These are phyloP conservation scores for Nicotiana attenuata DNA, from an alignment of 257 asterid genomes.

Conservation along the genomic window DNA sequence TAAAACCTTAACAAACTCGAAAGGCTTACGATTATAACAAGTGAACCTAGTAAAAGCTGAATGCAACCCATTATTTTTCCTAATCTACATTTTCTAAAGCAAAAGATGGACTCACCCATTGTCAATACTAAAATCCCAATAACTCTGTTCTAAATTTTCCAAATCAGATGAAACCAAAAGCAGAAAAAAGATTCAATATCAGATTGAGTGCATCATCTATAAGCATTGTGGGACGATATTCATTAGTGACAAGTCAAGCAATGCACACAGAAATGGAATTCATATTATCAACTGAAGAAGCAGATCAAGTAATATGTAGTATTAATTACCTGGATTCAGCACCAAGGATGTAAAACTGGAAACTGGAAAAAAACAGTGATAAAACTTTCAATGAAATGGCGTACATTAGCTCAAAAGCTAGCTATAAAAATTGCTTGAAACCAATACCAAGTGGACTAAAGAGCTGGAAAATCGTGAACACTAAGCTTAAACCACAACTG, in stretches of 20 bases:
- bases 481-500: constrained; percentile 10
- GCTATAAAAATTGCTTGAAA: constrained; percentile 20
- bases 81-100: constrained; percentile 42
- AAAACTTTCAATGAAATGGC: neutral
- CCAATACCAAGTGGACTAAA: constrained; percentile 15
- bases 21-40: constrained; percentile 64
- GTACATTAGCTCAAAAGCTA: neutral
- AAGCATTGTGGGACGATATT: neutral
- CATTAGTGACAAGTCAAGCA: too few species aligned
- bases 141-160: neutral
- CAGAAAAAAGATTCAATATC: neutral
- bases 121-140: neutral
- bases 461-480: constrained; percentile 29
- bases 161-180: neutral
- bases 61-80: constrained; percentile 66
- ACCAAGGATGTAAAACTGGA: neutral
- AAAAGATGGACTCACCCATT: constrained; percentile 35
- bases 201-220: neutral
- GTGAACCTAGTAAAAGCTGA: constrained; percentile 55
- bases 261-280: neutral
- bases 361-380: neutral
- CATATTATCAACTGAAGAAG: neutral
- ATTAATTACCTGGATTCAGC: neutral
- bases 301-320: neutral
- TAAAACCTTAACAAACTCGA: constrained; percentile 60